Evolutionary conservation across 1,284 basidiomycete genomes (phyloP).

Genomic region (Baeospora myosura): DNA sequence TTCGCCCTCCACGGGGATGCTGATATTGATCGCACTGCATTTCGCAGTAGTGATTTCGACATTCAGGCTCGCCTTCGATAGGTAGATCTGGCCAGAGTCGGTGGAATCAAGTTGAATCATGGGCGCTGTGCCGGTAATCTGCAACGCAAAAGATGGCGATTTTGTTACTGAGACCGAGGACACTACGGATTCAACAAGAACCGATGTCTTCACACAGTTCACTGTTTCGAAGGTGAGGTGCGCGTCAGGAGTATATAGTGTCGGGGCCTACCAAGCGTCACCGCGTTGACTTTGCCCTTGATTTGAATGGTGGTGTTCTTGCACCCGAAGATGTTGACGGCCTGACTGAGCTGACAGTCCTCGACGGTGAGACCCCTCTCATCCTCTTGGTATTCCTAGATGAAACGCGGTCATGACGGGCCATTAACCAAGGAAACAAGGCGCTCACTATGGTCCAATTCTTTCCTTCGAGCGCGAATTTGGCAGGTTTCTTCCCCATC

Average conservation of each 20-base stretch:
- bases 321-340: constrained; percentile 87
- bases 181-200: constrained; percentile 89
- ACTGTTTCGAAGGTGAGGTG: constrained; percentile 38
- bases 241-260: constrained; percentile 4
- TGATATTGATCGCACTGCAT: constrained; percentile 92
- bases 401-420: background rate
- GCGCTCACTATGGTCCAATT: constrained; percentile 86
- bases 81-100: constrained; percentile 92
- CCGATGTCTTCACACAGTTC: constrained; percentile 83
- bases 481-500: constrained; percentile 87
- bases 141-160: constrained; percentile 89
- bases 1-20: constrained; percentile 78
- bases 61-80: constrained; percentile 75
- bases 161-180: constrained; percentile 84
- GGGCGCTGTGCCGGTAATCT: constrained; percentile 85
- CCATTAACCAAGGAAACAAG: background rate
- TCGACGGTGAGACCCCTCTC: constrained; percentile 72
- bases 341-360: constrained; percentile 76
- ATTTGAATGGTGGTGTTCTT: constrained; percentile 85
- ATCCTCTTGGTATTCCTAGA: constrained; percentile 89
- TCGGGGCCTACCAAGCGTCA: constrained; percentile 69
- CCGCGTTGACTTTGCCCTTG: constrained; percentile 93
- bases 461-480: constrained; percentile 84
- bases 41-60: constrained; percentile 93
- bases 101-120: constrained; percentile 93